These are phyloP conservation scores for Ramalina intermedia DNA, from an alignment of 495 filamentous ascomycete genomes.

Conservation along the genomic window DNA sequence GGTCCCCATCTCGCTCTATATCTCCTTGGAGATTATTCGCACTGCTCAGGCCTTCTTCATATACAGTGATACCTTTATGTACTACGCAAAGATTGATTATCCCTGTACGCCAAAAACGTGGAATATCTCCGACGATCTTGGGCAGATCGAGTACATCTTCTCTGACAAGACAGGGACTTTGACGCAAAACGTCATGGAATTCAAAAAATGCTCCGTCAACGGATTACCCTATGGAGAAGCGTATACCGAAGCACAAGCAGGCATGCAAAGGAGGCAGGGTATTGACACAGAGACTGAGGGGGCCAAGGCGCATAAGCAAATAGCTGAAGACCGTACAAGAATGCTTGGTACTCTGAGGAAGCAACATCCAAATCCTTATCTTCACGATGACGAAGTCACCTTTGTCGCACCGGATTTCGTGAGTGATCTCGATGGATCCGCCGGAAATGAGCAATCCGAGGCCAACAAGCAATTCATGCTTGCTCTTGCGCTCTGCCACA, in stretches of 20 bases:
- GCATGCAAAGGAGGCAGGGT: slow-evolving; percentile 84
- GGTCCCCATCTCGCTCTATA: slow-evolving; percentile 96
- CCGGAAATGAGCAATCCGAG: slow-evolving; percentile 58
- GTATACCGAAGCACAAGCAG: slow-evolving; percentile 90
- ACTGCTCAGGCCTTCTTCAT: slow-evolving; percentile 94
- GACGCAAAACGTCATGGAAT: slow-evolving; percentile 99
- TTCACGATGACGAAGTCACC: slow-evolving; percentile 77
- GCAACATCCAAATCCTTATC: slow-evolving; percentile 79
- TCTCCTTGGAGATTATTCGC: slow-evolving; percentile 90
- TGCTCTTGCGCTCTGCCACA: slow-evolving; percentile 86
- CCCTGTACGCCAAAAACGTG: slow-evolving; percentile 95
- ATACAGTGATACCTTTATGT: slow-evolving; percentile 89
- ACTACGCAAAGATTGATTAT: slow-evolving; percentile 85
- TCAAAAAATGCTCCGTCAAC: slow-evolving; percentile 94
- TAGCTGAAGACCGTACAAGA: slow-evolving; percentile 55
- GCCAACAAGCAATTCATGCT: slow-evolving; percentile 89
- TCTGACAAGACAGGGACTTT: slow-evolving; percentile 98
- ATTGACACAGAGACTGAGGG: slow-evolving; percentile 71
- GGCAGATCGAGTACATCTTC: slow-evolving; percentile 99
- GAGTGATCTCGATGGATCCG: slow-evolving; percentile 59
- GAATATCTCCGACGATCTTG: slow-evolving; percentile 98
- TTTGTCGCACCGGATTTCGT: slow-evolving; percentile 87
- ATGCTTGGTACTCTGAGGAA: slow-evolving; percentile 61
- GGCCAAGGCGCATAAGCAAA: slow-evolving; percentile 57
- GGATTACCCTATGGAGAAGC: slow-evolving; percentile 92